phyloP scores from a whole-genome alignment of 345 rosid genomes.

The Citrus mangshanensis region DNA sequence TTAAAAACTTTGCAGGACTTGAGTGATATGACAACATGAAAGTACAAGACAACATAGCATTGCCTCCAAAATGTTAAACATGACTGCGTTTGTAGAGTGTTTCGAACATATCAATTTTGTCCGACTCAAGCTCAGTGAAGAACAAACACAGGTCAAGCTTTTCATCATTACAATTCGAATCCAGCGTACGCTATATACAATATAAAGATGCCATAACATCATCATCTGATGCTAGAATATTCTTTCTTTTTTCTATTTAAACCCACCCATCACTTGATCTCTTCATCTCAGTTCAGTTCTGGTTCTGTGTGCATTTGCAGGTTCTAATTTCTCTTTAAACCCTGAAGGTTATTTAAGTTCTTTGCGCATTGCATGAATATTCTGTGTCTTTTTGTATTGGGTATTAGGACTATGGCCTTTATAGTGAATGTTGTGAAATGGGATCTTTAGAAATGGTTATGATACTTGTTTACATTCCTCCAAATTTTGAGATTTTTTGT shows the following conservation, averaged over 20 bases:
- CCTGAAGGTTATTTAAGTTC: neutral
- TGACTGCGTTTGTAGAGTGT: no score
- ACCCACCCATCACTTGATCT: neutral
- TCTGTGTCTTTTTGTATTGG: neutral
- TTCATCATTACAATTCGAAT: no score
- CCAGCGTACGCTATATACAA: no score
- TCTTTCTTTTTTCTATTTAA: neutral
- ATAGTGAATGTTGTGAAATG: no score
- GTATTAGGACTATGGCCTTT: no score
- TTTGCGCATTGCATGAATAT: neutral
- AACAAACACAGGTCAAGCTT: no score
- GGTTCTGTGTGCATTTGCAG: neutral
- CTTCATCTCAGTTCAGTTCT: neutral
- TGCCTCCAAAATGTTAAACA: no score
- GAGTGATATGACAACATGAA: neutral
- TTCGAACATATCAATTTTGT: no score
- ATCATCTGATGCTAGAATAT: neutral
- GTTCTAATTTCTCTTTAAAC: neutral
- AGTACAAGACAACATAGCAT: no score
- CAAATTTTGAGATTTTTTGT: neutral
- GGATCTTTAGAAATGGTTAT: neutral
- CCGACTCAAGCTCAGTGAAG: no score
- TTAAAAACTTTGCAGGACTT: no score
- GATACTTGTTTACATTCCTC: neutral
- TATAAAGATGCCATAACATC: no score